A percentile compares a stretch with the other conserved stretches of the same genome.
Evolutionary conservation across 78 protist species (phyloP).

Genomic region (Chrysochromulina tobinii): DNA sequence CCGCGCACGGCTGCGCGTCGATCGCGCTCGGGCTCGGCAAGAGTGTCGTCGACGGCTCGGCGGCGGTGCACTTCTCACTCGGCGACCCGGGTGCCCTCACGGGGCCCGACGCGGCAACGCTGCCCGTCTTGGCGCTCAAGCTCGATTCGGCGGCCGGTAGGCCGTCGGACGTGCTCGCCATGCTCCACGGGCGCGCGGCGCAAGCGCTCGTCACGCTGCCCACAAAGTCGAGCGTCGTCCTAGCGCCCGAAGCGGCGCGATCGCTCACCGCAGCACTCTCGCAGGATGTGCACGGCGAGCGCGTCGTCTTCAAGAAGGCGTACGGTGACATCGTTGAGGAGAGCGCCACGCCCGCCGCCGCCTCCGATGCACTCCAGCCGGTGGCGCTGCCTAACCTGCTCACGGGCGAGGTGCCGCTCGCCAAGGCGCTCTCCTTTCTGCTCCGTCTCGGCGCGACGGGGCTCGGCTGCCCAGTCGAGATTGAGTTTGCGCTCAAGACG

Average conservation of each 20-base stretch:
- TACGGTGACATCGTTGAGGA: background rate
- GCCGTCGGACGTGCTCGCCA: too few relatives aligned
- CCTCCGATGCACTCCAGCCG: too few relatives aligned
- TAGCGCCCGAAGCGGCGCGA: background rate
- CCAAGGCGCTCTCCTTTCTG: background rate
- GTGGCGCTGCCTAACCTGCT: background rate
- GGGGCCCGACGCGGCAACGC: background rate
- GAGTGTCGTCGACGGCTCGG: background rate
- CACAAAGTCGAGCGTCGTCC: background rate
- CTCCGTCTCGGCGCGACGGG: background rate
- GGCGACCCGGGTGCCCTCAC: background rate
- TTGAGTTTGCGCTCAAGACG: constrained; percentile 20
- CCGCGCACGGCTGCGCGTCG: background rate
- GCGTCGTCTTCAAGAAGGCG: background rate
- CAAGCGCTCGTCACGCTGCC: too few relatives aligned
- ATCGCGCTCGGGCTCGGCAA: background rate
- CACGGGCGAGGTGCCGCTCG: background rate
- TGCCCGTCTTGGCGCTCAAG: background rate
- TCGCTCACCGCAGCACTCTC: background rate
- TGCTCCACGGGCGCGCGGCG: too few relatives aligned
- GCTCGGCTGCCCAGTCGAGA: constrained; percentile 25
- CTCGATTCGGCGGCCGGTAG: too few relatives aligned
- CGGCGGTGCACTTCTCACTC: background rate
- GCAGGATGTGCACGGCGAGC: background rate
- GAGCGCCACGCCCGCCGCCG: background rate